Evolutionary conservation across 441 rosid species (phyloP).

Genomic region (Geranium incanum): DNA sequence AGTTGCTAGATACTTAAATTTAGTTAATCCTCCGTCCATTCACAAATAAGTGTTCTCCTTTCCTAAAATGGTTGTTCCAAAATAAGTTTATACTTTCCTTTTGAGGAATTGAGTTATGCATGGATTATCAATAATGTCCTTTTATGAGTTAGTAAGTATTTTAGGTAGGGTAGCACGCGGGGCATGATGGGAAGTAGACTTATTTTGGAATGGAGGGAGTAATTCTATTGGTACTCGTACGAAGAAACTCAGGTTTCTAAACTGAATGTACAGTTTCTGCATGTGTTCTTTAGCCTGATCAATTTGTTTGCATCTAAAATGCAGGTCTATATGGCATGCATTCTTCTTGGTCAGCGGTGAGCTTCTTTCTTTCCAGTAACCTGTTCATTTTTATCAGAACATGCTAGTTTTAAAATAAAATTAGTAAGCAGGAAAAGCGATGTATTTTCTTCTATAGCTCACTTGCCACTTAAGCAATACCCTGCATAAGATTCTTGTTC

Average conservation of each 20-base stretch:
- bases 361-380: conserved; percentile 21
- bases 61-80: not conserved
- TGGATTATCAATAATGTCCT: not conserved
- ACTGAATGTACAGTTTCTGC: not conserved
- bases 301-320: conserved; percentile 21
- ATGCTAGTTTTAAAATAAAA: not conserved
- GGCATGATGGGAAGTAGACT: not conserved
- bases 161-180: not conserved
- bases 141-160: not conserved
- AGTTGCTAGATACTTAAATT: not conserved
- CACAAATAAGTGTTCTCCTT: not conserved
- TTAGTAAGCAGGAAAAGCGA: not conserved
- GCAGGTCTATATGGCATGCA: conserved; percentile 93
- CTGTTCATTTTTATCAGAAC: not conserved
- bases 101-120: not conserved
- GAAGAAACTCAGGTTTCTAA: conserved; percentile 8
- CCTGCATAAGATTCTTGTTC: not conserved
- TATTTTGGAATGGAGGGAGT: not conserved
- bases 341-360: conserved; percentile 68
- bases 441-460: not conserved
- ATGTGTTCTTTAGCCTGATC: not conserved
- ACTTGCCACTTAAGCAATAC: not conserved
- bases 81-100: not conserved
- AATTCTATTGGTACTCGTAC: not conserved
- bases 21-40: not conserved